Evolutionary conservation across 2,329 filamentous ascomycete genomes (phyloP), one percentile per base, ranked within the genome.

Genomic region (Penicillium sp.): DNA sequence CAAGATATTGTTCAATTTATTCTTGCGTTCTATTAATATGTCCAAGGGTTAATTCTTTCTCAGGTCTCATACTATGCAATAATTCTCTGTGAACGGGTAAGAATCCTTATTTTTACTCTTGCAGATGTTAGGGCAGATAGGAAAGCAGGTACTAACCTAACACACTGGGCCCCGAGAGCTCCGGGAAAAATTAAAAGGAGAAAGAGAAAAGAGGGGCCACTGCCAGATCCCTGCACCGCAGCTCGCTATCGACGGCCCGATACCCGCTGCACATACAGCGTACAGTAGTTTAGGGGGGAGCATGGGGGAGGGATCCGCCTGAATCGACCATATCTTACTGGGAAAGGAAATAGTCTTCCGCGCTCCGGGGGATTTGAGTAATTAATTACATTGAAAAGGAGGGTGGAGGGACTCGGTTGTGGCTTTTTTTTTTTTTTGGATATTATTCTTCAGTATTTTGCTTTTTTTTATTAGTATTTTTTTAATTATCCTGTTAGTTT

Each of bases 221-320:
- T 47, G 43, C 49, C 48, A 50, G 52, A 60, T 58, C 57, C 58
- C 58, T 61, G 58, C 55, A 54, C 52, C 53, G 57, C 56, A 56
- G 55, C 49, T 57, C 56, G 52, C 56, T 60, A 61, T 61, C 58
- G 58, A 60, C 57, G 57, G 57, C 53, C 57, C 58, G 58, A 61
- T 60, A 61, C 57, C 58, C 57, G 57, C 57, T 56, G 58, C 56
- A 51, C 50, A 52, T 52, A 52, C 58, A 57, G 48, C 54, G 22
- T 59, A 59, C 54, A 58, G 57, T 49, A 49, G 47, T 49, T 45
- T 55, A 56, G 54, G 52, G 21, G 21, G 43, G 12, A 8, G 13
- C 19, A 35, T 35, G 12, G 28, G 41, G 29, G 50, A 48, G 48
- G 46, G 53, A 53, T 53, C 51, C 53, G 53, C 53, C 43, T 35